Conservation (phyloP, 345 rosid genomes). For the Lepidium africanum region DNA sequence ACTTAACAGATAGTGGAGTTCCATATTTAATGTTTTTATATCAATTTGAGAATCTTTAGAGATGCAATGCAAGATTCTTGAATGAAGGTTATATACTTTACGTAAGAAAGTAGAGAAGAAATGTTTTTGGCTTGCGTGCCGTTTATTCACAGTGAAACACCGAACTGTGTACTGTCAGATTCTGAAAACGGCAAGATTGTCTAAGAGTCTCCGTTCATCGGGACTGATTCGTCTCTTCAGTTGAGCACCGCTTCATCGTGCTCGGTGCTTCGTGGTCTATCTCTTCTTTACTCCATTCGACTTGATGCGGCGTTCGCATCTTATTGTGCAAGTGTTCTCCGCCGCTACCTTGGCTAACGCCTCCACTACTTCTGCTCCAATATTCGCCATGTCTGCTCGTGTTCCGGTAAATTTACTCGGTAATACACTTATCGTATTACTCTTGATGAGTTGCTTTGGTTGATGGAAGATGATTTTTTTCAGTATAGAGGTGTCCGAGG, state of each 20-base stretch:
- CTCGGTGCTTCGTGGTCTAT: background rate
- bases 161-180: background rate
- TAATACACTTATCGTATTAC: background rate
- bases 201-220: slow-evolving; percentile 3
- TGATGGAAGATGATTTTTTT: background rate
- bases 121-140: background rate
- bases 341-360: slow-evolving; percentile 16
- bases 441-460: background rate
- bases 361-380: slow-evolving; percentile 13
- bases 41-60: background rate
- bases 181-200: slow-evolving; percentile 1
- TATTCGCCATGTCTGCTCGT: slow-evolving; percentile 42
- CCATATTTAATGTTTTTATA: background rate
- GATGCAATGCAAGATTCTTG: background rate
- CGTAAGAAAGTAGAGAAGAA: background rate
- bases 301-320: slow-evolving; percentile 32
- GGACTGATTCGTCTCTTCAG: background rate
- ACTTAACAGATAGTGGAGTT: background rate
- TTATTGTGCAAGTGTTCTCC: slow-evolving; percentile 12
- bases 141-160: background rate
- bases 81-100: background rate
- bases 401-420: slow-evolving; percentile 31
- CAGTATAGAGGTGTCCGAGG: slow-evolving; percentile 61
- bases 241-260: background rate
- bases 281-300: background rate